Evolutionary conservation across 1,284 basidiomycete genomes (phyloP), one percentile per base, ranked within the genome.

Genomic region (Ustilago trichophora): DNA sequence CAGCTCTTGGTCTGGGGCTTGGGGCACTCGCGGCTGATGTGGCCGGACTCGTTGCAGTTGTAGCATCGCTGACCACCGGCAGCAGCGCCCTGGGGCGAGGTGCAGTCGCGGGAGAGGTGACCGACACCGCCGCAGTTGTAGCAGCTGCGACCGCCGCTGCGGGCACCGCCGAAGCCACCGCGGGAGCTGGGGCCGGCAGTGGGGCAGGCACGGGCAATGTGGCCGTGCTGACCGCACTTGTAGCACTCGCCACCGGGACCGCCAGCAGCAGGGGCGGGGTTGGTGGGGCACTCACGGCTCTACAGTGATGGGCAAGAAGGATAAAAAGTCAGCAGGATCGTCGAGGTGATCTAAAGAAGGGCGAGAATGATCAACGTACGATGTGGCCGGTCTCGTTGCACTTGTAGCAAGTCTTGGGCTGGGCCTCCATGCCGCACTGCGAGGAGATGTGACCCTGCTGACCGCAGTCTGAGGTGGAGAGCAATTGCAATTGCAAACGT

Each of bases 41-140:
- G 77, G 36, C 77, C 77, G 25, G 54, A 37, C 48, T 74, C 60
- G 56, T 75, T 73, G 58, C 77, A 78, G 70, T 78, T 78, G 77
- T 77, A 79, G 76, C 77, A 79, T 46, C 72, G 72, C 47, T 63
- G 59, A 13, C 41, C 43, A 36, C 34, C 34, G 26, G 49, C 45
- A 29, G 43, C 27, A n/a, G 72, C 72, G 36, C 69, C 64, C 10
- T 57, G 32, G 36, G 75, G 67, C 40, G 72, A 73, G 36, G 76
- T 57, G 70, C 77, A 79, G 52, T 79, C 77, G 42, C 77, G 77
- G 37, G 62, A 68, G 32, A 79, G 41, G 74, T 79, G 77, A 33
- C 77, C 77, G 37, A 73, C 48, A 46, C 75, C 75, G 46, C 77
- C 77, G 59, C 77, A 79, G 68, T 76, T 76, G 73, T 75, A 78